Conservation (phyloP, 306 rosid genomes). For the Fagus crenata region DNA sequence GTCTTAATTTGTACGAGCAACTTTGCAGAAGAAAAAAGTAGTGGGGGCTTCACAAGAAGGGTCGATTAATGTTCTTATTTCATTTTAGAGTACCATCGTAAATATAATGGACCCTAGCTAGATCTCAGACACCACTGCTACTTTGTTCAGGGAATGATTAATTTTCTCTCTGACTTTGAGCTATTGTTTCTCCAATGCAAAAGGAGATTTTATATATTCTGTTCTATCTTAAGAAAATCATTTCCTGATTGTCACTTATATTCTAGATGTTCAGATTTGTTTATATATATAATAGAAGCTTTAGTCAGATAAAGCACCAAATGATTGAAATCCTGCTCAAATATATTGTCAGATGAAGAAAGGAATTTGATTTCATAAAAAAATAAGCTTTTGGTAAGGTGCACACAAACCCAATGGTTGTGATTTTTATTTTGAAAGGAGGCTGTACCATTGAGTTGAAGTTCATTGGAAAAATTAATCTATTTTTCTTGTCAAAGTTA, state of each 20-base stretch:
- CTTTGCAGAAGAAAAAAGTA: constrained; percentile 7
- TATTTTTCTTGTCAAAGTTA: too few relatives aligned
- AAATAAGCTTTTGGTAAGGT: too few relatives aligned
- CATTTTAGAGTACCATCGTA: background rate
- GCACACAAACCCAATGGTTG: too few relatives aligned
- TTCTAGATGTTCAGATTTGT: too few relatives aligned
- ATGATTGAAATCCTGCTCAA: too few relatives aligned
- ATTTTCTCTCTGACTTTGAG: background rate
- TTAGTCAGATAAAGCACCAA: too few relatives aligned
- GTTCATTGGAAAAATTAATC: too few relatives aligned
- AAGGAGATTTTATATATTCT: background rate
- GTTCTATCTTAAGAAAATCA: background rate
- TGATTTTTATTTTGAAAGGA: too few relatives aligned
- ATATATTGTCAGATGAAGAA: too few relatives aligned
- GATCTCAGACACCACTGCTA: constrained; percentile 1
- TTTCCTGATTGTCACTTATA: background rate
- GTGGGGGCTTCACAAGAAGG: constrained; percentile 18
- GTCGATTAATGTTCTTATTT: background rate
- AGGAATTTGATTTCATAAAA: too few relatives aligned
- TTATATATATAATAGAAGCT: too few relatives aligned
- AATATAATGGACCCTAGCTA: background rate
- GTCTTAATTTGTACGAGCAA: background rate
- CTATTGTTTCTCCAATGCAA: background rate
- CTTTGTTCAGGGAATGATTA: background rate
- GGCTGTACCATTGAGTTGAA: too few relatives aligned